Percentiles rank a stretch among this genome's conserved stretches.
These are phyloP conservation scores for Elsinoe batatas DNA, from an alignment of 2,329 filamentous ascomycete species.

Conservation along the genomic window DNA sequence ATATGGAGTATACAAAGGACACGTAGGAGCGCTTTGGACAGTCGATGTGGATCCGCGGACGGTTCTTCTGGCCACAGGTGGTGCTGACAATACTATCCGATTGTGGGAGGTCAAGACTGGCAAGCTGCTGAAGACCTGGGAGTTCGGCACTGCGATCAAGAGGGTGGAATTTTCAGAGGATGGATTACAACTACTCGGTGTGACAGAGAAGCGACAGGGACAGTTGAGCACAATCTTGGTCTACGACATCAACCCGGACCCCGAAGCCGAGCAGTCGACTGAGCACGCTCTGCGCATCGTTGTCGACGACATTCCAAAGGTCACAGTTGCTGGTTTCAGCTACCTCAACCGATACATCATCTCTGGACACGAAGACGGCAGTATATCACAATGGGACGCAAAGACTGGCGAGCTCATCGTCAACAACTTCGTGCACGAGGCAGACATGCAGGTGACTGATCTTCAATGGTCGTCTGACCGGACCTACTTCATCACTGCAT, in stretches of 20 bases:
- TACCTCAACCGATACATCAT: constrained; percentile 94
- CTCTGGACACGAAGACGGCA: constrained; percentile 92
- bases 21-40: constrained; percentile 97
- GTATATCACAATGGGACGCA: constrained; percentile 78
- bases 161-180: constrained; percentile 95
- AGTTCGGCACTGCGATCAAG: constrained; percentile 95
- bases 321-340: constrained; percentile 94
- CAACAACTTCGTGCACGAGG: constrained; percentile 77
- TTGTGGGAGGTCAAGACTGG: constrained; percentile 94
- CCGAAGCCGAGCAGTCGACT: constrained; percentile 71
- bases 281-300: constrained; percentile 81
- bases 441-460: constrained; percentile 74
- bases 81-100: constrained; percentile 95
- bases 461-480: constrained; percentile 90
- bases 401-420: constrained; percentile 80
- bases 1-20: constrained; percentile 90
- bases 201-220: constrained; percentile 98
- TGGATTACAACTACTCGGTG: constrained; percentile 77
- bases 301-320: constrained; percentile 84
- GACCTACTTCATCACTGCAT: constrained; percentile 96
- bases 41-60: constrained; percentile 92
- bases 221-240: constrained; percentile 91
- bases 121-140: constrained; percentile 91
- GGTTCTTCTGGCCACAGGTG: constrained; percentile 85
- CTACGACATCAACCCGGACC: constrained; percentile 76